Conservation (phyloP, 192 early-diverging fungal species). For the Backusella psychrophila region DNA sequence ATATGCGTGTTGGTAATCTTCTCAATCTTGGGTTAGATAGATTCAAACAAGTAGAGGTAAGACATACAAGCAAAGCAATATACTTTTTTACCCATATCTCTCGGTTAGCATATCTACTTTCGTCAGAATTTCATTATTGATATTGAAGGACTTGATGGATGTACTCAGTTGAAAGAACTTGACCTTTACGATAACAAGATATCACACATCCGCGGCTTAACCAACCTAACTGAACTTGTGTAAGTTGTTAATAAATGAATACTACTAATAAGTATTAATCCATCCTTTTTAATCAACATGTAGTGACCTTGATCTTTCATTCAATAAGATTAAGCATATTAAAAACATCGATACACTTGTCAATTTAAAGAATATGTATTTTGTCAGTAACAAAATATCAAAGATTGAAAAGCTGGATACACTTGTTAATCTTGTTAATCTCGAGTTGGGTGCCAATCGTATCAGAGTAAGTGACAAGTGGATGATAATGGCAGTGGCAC, state of each 20-base stretch:
- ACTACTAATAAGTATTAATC: not conserved
- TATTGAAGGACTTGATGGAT: constrained; percentile 56
- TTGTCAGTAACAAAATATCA: constrained; percentile 93
- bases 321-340: constrained; percentile 90
- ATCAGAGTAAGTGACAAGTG: constrained; percentile 62
- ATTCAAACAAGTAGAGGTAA: constrained; percentile 68
- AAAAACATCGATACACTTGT: constrained; percentile 60
- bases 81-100: not conserved
- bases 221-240: constrained; percentile 57
- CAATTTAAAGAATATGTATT: constrained; percentile 75
- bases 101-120: constrained; percentile 64
- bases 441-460: constrained; percentile 95
- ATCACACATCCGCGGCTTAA: constrained; percentile 65
- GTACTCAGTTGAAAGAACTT: constrained; percentile 69
- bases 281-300: not conserved
- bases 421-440: constrained; percentile 68
- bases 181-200: constrained; percentile 98
- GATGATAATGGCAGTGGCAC: not conserved
- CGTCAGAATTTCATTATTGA: constrained; percentile 83
- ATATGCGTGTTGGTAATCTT: constrained; percentile 60
- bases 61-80: not conserved
- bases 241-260: constrained; percentile 28
- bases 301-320: constrained; percentile 82
- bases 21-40: constrained; percentile 52
- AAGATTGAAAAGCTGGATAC: constrained; percentile 72